These are phyloP conservation scores for Paraglomus occultum DNA, from an alignment of 192 early-diverging fungal species.

Conservation along the genomic window DNA sequence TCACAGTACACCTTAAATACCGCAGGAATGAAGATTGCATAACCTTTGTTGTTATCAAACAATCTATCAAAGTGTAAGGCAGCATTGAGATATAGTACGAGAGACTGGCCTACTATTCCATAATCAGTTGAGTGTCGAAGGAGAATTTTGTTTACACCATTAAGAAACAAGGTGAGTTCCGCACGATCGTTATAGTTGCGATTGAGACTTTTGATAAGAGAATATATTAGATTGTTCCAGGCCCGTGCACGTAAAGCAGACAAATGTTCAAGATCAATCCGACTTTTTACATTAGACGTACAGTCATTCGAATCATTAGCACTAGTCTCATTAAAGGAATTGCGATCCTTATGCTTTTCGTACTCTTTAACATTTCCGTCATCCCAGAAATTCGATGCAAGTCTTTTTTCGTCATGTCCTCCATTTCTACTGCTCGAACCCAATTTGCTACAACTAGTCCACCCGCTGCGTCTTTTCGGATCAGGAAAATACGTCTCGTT, in stretches of 20 bases:
- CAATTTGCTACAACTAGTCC: not conserved
- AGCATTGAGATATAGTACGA: constrained; percentile 49
- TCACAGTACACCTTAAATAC: constrained; percentile 58
- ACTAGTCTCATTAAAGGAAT: not conserved
- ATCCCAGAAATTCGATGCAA: constrained; percentile 4
- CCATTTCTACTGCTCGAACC: too few species aligned
- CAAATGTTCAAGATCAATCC: constrained; percentile 31
- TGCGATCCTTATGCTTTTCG: not conserved
- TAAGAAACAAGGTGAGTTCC: constrained; percentile 48
- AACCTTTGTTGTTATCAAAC: constrained; percentile 52
- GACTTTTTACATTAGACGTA: not conserved
- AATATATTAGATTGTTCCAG: constrained; percentile 53
- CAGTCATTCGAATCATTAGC: too few species aligned
- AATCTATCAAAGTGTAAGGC: constrained; percentile 49
- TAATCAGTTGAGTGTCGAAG: constrained; percentile 48
- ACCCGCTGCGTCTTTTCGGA: constrained; percentile 17
- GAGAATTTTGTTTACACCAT: constrained; percentile 50
- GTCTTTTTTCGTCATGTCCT: not conserved
- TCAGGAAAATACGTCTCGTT: constrained; percentile 44
- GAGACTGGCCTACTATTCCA: constrained; percentile 48
- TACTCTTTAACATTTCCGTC: too few species aligned
- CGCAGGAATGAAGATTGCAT: constrained; percentile 48
- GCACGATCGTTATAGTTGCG: constrained; percentile 49
- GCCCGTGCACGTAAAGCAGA: constrained; percentile 50
- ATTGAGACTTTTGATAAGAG: constrained; percentile 48